phyloP scores from a whole-genome alignment of 805 yeast species.

The Vanderwaltozyma verrucispora region DNA sequence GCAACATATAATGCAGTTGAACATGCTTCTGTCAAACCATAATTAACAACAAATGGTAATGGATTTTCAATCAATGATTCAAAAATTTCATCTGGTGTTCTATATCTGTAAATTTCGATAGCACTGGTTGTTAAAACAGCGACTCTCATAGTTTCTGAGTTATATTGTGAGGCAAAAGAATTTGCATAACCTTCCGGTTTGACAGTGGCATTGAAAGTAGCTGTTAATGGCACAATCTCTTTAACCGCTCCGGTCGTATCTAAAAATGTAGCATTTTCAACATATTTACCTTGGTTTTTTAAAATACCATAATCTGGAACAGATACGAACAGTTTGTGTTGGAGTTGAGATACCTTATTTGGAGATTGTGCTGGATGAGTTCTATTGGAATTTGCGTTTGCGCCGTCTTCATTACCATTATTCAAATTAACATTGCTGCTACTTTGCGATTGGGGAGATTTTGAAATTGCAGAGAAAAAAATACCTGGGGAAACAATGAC shows the following conservation, averaged over 20 bases:
- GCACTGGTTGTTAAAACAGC: constrained; percentile 79
- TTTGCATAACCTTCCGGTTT: constrained; percentile 79
- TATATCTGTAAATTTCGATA: constrained; percentile 61
- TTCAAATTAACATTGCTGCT: too few relatives aligned
- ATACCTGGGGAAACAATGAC: constrained; percentile 78
- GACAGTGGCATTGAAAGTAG: constrained; percentile 58
- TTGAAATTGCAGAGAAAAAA: constrained; percentile 53
- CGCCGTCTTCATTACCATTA: background rate
- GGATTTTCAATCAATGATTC: constrained; percentile 61
- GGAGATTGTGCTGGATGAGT: constrained; percentile 1
- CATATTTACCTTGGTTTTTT: constrained; percentile 57
- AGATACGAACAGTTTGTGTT: constrained; percentile 54
- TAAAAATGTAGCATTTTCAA: constrained; percentile 74
- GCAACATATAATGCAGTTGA: constrained; percentile 79
- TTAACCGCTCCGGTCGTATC: constrained; percentile 54
- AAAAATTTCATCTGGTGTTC: constrained; percentile 72
- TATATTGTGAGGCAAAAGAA: constrained; percentile 78
- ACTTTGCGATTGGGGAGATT: constrained; percentile 16
- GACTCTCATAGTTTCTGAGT: constrained; percentile 51
- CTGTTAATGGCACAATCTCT: constrained; percentile 61
- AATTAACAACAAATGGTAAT: constrained; percentile 59
- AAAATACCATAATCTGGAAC: constrained; percentile 80
- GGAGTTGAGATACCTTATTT: background rate
- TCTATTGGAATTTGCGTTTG: constrained; percentile 11
- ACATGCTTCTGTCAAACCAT: constrained; percentile 85